Evolutionary conservation across 2,329 filamentous ascomycete genomes (phyloP).

Genomic region (Fusarium nanum): DNA sequence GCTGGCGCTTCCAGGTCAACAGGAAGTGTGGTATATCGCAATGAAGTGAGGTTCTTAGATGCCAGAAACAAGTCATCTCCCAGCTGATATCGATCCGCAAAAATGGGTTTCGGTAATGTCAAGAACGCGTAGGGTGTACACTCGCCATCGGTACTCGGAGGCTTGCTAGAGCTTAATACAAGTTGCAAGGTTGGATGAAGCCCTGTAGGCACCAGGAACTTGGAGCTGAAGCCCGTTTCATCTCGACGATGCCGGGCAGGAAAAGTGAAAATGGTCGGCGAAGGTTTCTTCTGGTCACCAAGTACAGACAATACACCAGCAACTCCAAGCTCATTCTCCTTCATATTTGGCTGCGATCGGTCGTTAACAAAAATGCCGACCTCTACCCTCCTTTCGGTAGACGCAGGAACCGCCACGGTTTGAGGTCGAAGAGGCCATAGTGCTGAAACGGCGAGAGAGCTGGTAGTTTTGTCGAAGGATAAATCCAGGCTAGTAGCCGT

Average conservation of each 20-base stretch:
- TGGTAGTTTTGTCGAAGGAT: conserved; percentile 77
- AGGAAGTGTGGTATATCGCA: conserved; percentile 77
- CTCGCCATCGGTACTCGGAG: conserved; percentile 63
- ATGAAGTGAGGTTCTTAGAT: conserved; percentile 79
- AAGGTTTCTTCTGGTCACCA: conserved; percentile 77
- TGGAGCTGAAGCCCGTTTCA: conserved; percentile 67
- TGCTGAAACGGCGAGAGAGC: conserved; percentile 72
- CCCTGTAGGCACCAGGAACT: conserved; percentile 78
- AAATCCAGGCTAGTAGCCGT: conserved; percentile 77
- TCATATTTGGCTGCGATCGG: conserved; percentile 68
- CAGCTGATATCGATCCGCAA: conserved; percentile 90
- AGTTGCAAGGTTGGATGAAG: conserved; percentile 85
- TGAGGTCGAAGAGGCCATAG: conserved; percentile 67
- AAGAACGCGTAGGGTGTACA: conserved; percentile 84
- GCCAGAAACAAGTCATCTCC: conserved; percentile 79
- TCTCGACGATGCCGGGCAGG: conserved; percentile 79
- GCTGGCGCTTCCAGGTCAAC: conserved; percentile 92
- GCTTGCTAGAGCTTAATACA: conserved; percentile 64
- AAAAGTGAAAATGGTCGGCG: conserved; percentile 84
- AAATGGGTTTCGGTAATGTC: conserved; percentile 83
- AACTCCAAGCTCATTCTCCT: conserved; percentile 80
- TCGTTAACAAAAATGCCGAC: conserved; percentile 78
- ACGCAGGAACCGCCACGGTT: conserved; percentile 55
- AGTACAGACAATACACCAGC: conserved; percentile 83
- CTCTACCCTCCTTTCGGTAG: conserved; percentile 71